phyloP scores from a whole-genome alignment of 2,329 filamentous ascomycete species.

The Endoconidiophora laricicola region DNA sequence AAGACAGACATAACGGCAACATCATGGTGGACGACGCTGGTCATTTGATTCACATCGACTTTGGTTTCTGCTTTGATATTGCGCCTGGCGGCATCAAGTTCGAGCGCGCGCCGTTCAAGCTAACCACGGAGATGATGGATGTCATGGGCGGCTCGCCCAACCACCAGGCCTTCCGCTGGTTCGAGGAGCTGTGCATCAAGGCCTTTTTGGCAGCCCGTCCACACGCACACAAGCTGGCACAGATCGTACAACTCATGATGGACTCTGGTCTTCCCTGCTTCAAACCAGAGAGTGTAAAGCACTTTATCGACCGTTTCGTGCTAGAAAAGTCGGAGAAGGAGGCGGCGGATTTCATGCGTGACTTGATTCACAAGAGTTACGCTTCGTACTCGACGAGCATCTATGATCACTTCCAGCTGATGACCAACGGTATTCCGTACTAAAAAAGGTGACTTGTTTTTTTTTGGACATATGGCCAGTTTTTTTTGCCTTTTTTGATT shows the following conservation, averaged over 20 bases:
- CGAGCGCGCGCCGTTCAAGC: constrained; percentile 94
- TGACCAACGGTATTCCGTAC: constrained; percentile 96
- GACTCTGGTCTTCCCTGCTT: constrained; percentile 94
- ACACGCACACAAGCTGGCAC: constrained; percentile 73
- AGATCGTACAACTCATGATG: constrained; percentile 88
- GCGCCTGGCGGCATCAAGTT: constrained; percentile 94
- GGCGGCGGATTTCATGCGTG: constrained; percentile 85
- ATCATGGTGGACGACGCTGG: constrained; percentile 98
- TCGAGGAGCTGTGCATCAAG: constrained; percentile 92
- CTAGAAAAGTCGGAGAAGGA: constrained; percentile 82
- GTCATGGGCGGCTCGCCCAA: constrained; percentile 85
- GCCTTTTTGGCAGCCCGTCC: constrained; percentile 78
- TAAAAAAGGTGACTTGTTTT: constrained; percentile 23
- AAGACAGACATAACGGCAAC: constrained; percentile 97
- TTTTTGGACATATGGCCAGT: background rate
- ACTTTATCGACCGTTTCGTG: constrained; percentile 86
- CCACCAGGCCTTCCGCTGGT: constrained; percentile 83
- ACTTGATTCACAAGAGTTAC: constrained; percentile 77
- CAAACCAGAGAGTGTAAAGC: constrained; percentile 84
- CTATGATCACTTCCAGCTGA: constrained; percentile 94
- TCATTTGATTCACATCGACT: constrained; percentile 96
- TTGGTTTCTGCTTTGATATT: constrained; percentile 98
- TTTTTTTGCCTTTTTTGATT: background rate
- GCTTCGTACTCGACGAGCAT: constrained; percentile 81
- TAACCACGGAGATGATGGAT: constrained; percentile 94